Percentiles rank a stretch among this genome's conserved stretches.
phyloP scores from a whole-genome alignment of 176 grass and related monocot species.

The Ampelocalamus luodianensis region DNA sequence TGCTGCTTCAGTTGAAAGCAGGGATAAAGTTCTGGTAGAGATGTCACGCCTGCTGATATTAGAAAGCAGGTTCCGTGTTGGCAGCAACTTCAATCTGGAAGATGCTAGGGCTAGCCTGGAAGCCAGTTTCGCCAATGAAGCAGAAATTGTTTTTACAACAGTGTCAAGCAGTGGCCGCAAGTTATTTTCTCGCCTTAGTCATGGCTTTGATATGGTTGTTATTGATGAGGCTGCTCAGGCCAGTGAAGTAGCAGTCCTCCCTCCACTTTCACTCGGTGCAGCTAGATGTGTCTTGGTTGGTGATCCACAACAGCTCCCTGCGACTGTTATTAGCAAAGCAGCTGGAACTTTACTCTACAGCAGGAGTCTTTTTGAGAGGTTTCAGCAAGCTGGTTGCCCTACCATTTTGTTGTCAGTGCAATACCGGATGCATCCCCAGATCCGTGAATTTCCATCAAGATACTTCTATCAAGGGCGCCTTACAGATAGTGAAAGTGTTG shows the following conservation, averaged over 20 bases:
- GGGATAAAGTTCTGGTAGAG: slow-evolving; percentile 97
- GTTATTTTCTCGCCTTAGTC: slow-evolving; percentile 93
- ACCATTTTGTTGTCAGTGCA: slow-evolving; percentile 96
- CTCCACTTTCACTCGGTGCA: slow-evolving; percentile 89
- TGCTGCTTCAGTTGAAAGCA: slow-evolving; percentile 82
- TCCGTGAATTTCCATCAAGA: slow-evolving; percentile 96
- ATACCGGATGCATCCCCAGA: slow-evolving; percentile 99
- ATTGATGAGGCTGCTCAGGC: slow-evolving; percentile 99
- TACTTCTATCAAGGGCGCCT: slow-evolving; percentile 96
- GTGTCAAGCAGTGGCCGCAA: slow-evolving; percentile 96
- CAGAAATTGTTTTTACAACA: slow-evolving; percentile 99
- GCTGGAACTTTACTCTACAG: slow-evolving; percentile 96
- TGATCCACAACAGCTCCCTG: slow-evolving; percentile 96
- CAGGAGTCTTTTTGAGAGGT: slow-evolving; percentile 98
- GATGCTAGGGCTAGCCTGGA: slow-evolving; percentile 92
- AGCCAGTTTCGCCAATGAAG: slow-evolving; percentile 98
- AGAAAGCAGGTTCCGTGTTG: slow-evolving; percentile 80
- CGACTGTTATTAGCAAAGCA: slow-evolving; percentile 99
- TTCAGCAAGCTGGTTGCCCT: slow-evolving; percentile 94
- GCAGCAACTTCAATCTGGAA: slow-evolving; percentile 92
- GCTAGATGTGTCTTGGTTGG: slow-evolving; percentile 97
- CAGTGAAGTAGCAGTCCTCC: slow-evolving; percentile 93
- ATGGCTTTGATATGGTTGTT: slow-evolving; percentile 99
- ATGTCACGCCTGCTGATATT: slow-evolving; percentile 91
- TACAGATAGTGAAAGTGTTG: slow-evolving; percentile 88